A percentile compares a stretch with the other conserved stretches of the same genome.
Conservation (phyloP, 1,139 yeast species). For the Meyerozyma carpophila region DNA sequence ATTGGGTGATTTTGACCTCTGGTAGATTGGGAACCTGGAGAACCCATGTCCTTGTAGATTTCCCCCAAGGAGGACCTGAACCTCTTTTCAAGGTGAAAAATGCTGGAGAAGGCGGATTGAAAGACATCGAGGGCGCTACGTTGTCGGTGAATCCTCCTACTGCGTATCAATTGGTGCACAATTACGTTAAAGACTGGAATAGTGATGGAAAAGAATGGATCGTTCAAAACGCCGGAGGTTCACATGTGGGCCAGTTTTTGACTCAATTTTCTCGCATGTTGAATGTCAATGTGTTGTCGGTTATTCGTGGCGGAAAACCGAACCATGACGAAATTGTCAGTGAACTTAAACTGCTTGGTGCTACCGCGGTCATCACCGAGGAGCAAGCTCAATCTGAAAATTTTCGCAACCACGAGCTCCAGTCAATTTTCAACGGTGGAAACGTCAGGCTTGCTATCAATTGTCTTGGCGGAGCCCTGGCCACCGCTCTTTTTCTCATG, state of each 20-base stretch:
- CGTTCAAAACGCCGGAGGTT: slow-evolving; percentile 30
- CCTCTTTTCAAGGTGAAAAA: slow-evolving; percentile 19
- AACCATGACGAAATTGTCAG: slow-evolving; percentile 14
- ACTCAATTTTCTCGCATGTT: slow-evolving; percentile 22
- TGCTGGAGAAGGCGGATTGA: slow-evolving; percentile 9
- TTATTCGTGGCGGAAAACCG: slow-evolving; percentile 28
- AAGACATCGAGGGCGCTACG: slow-evolving; percentile 28
- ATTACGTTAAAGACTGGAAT: slow-evolving; percentile 24
- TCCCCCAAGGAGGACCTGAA: slow-evolving; percentile 11
- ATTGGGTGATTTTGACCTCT: slow-evolving; percentile 25
- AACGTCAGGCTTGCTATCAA: slow-evolving; percentile 27
- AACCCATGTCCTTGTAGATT: slow-evolving; percentile 18
- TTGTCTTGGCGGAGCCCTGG: slow-evolving; percentile 26
- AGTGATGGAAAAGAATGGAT: slow-evolving; percentile 25
- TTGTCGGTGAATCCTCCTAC: slow-evolving; percentile 30
- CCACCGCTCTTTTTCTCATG: slow-evolving; percentile 17
- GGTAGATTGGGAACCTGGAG: slow-evolving; percentile 36
- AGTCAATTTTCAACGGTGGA: slow-evolving; percentile 11
- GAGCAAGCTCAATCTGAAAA: slow-evolving; percentile 11
- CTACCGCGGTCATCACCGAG: slow-evolving; percentile 27
- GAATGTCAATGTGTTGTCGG: slow-evolving; percentile 23
- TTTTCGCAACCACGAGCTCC: slow-evolving; percentile 5
- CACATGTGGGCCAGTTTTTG: slow-evolving; percentile 27
- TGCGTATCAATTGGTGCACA: slow-evolving; percentile 26
- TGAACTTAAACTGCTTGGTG: slow-evolving; percentile 23